Conservation (phyloP, 352 stramenopile genomes). For the Thalassiosira exigua region DNA sequence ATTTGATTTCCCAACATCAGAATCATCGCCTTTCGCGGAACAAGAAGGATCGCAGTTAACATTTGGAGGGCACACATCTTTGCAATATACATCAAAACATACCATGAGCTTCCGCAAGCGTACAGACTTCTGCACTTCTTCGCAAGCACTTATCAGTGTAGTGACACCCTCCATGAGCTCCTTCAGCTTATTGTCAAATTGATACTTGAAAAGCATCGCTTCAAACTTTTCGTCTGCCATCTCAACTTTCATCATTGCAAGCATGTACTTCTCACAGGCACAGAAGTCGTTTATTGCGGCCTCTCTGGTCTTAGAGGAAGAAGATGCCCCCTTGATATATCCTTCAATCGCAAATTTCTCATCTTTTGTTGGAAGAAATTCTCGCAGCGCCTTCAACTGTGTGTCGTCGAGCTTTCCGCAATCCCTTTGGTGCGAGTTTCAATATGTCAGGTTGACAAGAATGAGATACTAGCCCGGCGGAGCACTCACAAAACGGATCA, state of each 20-base stretch:
- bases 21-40: too few species aligned
- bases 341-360: conserved; percentile 88
- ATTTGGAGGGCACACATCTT: too few species aligned
- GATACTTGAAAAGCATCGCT: conserved; percentile 81
- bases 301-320: conserved; percentile 58
- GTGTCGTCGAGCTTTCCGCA: conserved; percentile 76
- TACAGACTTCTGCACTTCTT: conserved; percentile 92
- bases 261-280: conserved; percentile 86
- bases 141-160: conserved; percentile 90
- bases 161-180: conserved; percentile 86
- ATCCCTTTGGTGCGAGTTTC: too few species aligned
- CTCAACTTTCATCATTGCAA: conserved; percentile 79
- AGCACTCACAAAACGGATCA: conserved; percentile 5
- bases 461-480: too few species aligned
- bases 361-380: conserved; percentile 93
- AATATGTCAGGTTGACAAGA: too few species aligned
- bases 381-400: conserved; percentile 89
- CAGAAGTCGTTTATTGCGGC: conserved; percentile 76
- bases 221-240: conserved; percentile 79
- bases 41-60: too few species aligned
- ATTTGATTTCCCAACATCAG: conserved; percentile 96
- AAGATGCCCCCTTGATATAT: conserved; percentile 83
- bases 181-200: conserved; percentile 84
- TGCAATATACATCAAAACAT: too few species aligned
- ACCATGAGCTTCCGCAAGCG: conserved; percentile 93